phyloP scores from a whole-genome alignment of 495 filamentous ascomycete species.

The Penicillium arizonense region DNA sequence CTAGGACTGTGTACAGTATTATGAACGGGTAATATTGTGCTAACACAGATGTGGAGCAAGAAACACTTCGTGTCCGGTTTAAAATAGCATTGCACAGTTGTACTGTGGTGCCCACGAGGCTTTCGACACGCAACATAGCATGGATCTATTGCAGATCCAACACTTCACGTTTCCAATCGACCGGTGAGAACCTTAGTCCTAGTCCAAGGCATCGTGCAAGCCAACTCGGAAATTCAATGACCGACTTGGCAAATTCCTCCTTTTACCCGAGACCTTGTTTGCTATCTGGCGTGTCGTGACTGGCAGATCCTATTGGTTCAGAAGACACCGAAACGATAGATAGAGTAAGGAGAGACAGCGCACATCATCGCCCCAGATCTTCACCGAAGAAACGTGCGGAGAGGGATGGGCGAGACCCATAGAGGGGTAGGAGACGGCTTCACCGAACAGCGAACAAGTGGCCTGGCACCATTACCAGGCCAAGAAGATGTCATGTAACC shows the following conservation, averaged over 20 bases:
- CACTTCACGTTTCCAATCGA: background rate
- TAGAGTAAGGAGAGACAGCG: slow-evolving; percentile 2
- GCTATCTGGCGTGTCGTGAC: slow-evolving; percentile 3
- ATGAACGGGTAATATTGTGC: too few species aligned
- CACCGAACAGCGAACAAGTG: background rate
- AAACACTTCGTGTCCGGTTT: background rate
- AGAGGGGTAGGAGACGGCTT: slow-evolving; percentile 7
- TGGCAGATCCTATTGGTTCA: slow-evolving; percentile 5
- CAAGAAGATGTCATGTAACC: background rate
- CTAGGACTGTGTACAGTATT: too few species aligned
- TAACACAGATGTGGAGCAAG: too few species aligned
- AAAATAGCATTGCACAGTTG: background rate
- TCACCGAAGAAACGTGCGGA: slow-evolving; percentile 20
- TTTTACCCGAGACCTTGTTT: background rate
- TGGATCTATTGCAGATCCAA: background rate
- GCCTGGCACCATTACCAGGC: background rate
- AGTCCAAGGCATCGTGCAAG: background rate
- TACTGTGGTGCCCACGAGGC: too few species aligned
- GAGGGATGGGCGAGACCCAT: slow-evolving; percentile 3
- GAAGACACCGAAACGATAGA: slow-evolving; percentile 7
- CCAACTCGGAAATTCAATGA: background rate
- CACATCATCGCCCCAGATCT: slow-evolving; percentile 18
- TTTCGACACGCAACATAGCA: background rate
- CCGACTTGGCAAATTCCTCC: background rate
- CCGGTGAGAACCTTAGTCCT: slow-evolving; percentile 7